Conservation (phyloP, 2,329 filamentous ascomycete species). For the Fusarium sp. region DNA sequence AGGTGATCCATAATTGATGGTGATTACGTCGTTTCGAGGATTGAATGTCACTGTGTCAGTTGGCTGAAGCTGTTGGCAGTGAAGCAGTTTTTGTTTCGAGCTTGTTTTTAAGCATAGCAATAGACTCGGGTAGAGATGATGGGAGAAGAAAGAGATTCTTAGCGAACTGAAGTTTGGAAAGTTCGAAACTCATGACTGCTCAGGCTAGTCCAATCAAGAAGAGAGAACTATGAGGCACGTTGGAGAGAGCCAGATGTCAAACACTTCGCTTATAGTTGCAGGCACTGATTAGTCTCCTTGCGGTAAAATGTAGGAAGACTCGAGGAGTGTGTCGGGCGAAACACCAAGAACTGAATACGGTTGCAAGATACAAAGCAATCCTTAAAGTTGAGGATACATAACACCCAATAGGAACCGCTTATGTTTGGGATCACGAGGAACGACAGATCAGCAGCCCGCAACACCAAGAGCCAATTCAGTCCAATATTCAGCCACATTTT, state of each 20-base stretch:
- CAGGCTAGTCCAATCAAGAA: not conserved
- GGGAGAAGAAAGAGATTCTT: not conserved
- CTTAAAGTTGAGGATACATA: not conserved
- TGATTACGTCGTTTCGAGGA: not conserved
- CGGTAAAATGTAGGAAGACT: not conserved
- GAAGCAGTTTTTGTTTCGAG: not conserved
- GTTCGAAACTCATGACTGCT: not conserved
- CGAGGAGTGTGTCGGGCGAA: not conserved
- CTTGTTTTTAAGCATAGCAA: not conserved
- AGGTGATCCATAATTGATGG: not conserved
- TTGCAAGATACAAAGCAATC: not conserved
- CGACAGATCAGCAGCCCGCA: not conserved
- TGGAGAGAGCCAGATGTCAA: not conserved
- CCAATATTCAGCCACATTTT: conserved; percentile 7
- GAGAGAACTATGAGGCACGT: not conserved
- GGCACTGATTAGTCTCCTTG: not conserved
- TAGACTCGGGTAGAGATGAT: not conserved
- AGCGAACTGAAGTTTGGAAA: not conserved
- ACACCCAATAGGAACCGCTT: not conserved
- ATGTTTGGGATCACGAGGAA: conserved; percentile 2
- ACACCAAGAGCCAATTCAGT: not conserved
- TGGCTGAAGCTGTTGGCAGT: not conserved
- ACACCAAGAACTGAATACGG: not conserved
- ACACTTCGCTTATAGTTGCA: not conserved
- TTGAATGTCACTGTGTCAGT: not conserved